A percentile compares a stretch with the other conserved stretches of the same genome.
Evolutionary conservation across 2,329 filamentous ascomycete species (phyloP).

Genomic region (Aspergillus cejpii): DNA sequence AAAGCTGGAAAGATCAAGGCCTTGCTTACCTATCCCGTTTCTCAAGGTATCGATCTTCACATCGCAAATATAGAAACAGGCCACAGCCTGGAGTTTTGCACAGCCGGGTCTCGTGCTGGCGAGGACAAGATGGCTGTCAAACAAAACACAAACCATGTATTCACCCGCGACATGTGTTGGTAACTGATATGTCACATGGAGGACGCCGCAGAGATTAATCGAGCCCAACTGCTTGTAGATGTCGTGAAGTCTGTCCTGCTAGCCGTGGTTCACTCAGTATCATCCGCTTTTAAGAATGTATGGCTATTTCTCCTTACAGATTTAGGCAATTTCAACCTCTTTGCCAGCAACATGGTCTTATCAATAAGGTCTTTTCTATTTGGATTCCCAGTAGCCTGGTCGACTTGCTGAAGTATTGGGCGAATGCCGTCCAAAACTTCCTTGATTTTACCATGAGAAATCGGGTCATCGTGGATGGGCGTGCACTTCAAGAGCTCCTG

Average conservation of each 20-base stretch:
- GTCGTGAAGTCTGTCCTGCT: slow-evolving; percentile 35
- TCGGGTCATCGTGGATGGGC: slow-evolving; percentile 75
- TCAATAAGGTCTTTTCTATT: slow-evolving; percentile 63
- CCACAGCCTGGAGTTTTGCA: slow-evolving; percentile 64
- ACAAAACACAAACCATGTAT: slow-evolving; percentile 82
- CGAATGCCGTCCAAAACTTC: slow-evolving; percentile 65
- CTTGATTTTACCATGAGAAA: slow-evolving; percentile 72
- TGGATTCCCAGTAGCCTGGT: slow-evolving; percentile 72
- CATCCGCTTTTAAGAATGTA: not conserved
- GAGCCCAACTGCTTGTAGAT: slow-evolving; percentile 76
- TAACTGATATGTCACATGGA: slow-evolving; percentile 77
- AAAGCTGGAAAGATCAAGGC: not conserved
- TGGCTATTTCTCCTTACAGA: slow-evolving; percentile 50
- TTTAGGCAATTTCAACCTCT: slow-evolving; percentile 67
- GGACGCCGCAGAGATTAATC: slow-evolving; percentile 70
- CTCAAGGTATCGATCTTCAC: slow-evolving; percentile 33
- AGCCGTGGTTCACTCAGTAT: slow-evolving; percentile 11
- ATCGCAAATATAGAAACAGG: slow-evolving; percentile 58
- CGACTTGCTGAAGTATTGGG: slow-evolving; percentile 71
- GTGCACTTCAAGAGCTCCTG: slow-evolving; percentile 76
- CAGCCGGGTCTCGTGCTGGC: slow-evolving; percentile 61
- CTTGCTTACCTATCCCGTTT: slow-evolving; percentile 31
- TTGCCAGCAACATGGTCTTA: slow-evolving; percentile 78
- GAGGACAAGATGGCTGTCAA: slow-evolving; percentile 70
- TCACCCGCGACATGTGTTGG: slow-evolving; percentile 61